A percentile compares a stretch with the other conserved stretches of the same genome.
Evolutionary conservation across 768 basidiomycete species (phyloP).

Genomic region (Boletus rubropictus): DNA sequence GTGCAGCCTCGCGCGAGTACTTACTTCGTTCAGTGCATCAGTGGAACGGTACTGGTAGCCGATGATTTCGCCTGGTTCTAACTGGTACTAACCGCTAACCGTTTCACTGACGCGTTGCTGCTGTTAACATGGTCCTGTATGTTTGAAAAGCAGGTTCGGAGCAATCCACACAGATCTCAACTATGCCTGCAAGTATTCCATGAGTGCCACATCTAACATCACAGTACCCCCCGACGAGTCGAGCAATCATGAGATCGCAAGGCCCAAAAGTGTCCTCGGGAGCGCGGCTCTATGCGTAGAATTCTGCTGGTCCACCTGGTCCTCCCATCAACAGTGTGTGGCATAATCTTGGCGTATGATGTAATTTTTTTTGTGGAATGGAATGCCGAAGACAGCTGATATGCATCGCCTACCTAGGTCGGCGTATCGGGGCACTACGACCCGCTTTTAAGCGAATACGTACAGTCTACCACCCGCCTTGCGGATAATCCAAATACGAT

Average conservation of each 20-base stretch:
- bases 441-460: not conserved
- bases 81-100: no score
- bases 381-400: not conserved
- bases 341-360: not conserved
- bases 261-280: no score
- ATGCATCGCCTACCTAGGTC: no score
- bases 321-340: not conserved
- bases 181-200: not conserved
- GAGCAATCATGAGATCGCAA: no score
- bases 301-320: not conserved
- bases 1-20: no score
- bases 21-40: no score
- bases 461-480: not conserved
- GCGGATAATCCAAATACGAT: not conserved
- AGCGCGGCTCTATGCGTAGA: no score
- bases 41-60: no score
- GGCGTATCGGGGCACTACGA: no score
- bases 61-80: no score
- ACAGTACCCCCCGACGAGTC: no score
- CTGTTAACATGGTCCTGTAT: not conserved
- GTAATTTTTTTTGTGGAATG: not conserved
- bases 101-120: no score
- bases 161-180: not conserved
- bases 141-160: not conserved
- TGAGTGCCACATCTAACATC: not conserved